Conservation (phyloP, 2,329 filamentous ascomycete genomes). For the Thielaviopsis euricoi region DNA sequence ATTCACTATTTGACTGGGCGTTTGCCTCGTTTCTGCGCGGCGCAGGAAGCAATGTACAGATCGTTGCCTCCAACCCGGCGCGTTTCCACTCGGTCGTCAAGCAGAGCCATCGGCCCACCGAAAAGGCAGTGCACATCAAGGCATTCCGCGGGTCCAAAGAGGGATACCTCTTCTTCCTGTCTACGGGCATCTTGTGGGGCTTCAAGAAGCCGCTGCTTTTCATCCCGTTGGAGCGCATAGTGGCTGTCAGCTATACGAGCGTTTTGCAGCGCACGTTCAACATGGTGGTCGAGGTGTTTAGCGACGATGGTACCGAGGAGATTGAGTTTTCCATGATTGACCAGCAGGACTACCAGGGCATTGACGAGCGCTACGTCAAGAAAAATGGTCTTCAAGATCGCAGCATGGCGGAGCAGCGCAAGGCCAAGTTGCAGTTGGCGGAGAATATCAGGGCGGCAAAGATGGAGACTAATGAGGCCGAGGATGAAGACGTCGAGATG, state of each 20-base stretch:
- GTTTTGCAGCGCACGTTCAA: conserved; percentile 55
- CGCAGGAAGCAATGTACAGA: conserved; percentile 29
- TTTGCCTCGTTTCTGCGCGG: conserved; percentile 34
- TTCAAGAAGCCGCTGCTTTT: conserved; percentile 56
- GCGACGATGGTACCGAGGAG: conserved; percentile 34
- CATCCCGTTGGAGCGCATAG: conserved; percentile 42
- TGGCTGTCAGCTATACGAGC: conserved; percentile 48
- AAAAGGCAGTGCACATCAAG: conserved; percentile 48
- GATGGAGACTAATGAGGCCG: conserved; percentile 25
- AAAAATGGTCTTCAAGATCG: conserved; percentile 45
- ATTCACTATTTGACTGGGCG: conserved; percentile 44
- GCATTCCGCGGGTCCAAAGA: conserved; percentile 53
- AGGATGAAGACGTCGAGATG: conserved; percentile 18
- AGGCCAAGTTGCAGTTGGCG: conserved; percentile 44
- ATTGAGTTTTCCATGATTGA: conserved; percentile 55
- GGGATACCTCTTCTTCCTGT: conserved; percentile 50
- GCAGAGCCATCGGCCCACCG: conserved; percentile 41
- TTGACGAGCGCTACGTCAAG: conserved; percentile 45
- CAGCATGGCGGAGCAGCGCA: conserved; percentile 51
- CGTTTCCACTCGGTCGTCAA: conserved; percentile 40
- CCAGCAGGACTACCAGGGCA: conserved; percentile 48
- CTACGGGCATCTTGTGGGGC: conserved; percentile 50
- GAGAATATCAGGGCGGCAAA: conserved; percentile 38
- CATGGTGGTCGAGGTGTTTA: conserved; percentile 44
- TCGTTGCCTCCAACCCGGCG: conserved; percentile 35